phyloP scores from a whole-genome alignment of 345 rosid genomes.

The Pseudoturritis turrita region DNA sequence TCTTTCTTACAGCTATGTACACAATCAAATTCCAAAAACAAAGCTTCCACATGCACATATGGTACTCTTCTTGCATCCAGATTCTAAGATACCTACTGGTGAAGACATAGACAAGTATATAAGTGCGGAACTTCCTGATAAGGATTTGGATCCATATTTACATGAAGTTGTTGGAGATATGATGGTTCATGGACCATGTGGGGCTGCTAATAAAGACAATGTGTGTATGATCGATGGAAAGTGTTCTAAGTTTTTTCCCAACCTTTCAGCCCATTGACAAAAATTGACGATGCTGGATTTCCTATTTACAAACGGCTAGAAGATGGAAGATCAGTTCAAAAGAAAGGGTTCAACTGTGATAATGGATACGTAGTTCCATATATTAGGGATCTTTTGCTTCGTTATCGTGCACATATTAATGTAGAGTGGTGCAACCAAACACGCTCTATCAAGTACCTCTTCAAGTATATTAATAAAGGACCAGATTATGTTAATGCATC shows the following conservation, averaged over 20 bases:
- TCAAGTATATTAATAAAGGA: too few species aligned
- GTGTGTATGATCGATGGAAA: neutral
- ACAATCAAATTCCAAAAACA: neutral
- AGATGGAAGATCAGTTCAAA: too few species aligned
- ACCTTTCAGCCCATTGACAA: neutral
- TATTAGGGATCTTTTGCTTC: too few species aligned
- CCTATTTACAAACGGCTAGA: too few species aligned
- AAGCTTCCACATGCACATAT: neutral
- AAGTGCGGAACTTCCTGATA: neutral
- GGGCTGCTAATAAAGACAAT: neutral
- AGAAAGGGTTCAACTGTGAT: too few species aligned
- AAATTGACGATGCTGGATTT: too few species aligned
- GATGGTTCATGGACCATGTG: neutral
- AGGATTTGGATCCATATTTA: neutral
- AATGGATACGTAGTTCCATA: too few species aligned
- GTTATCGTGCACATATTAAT: too few species aligned
- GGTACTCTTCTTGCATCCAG: neutral
- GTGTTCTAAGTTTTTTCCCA: neutral
- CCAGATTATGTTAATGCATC: too few species aligned
- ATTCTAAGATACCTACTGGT: neutral
- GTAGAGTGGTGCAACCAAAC: too few species aligned
- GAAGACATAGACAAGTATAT: neutral
- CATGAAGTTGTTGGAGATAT: neutral
- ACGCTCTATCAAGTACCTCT: too few species aligned
- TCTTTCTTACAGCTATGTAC: neutral